Percentiles rank a stretch among this genome's conserved stretches.
Conservation (phyloP, 2,329 filamentous ascomycete genomes). For the Hortaea werneckii region DNA sequence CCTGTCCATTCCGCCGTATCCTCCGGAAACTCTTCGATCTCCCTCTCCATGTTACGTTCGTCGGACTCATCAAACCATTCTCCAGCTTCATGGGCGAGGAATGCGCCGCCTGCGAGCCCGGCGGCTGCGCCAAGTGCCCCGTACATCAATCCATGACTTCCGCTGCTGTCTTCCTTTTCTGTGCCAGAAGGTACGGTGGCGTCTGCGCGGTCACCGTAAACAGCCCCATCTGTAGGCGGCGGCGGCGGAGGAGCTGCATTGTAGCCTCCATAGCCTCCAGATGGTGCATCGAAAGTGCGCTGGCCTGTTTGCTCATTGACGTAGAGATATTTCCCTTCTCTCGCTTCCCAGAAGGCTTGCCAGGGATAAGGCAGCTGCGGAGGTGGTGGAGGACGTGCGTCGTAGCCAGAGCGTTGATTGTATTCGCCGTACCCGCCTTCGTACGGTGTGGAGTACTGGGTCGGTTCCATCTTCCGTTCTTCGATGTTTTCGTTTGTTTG, state of each 20-base stretch:
- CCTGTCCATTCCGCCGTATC: slow-evolving; percentile 36
- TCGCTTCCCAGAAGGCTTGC: slow-evolving; percentile 35
- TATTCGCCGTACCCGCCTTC: slow-evolving; percentile 1
- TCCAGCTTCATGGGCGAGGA: slow-evolving; percentile 37
- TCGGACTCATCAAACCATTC: slow-evolving; percentile 36
- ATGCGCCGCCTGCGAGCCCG: slow-evolving; percentile 34
- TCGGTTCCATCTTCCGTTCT: not conserved
- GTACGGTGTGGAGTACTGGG: slow-evolving; percentile 5
- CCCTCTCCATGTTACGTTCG: slow-evolving; percentile 19
- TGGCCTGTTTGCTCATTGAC: slow-evolving; percentile 39
- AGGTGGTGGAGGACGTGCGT: slow-evolving; percentile 13
- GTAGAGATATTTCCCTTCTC: slow-evolving; percentile 33
- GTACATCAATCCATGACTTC: slow-evolving; percentile 25
- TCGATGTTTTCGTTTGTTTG: not conserved
- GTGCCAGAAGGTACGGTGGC: not conserved
- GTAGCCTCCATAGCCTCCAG: slow-evolving; percentile 5
- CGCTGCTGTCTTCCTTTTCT: slow-evolving; percentile 18
- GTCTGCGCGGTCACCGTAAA: not conserved
- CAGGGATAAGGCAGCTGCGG: slow-evolving; percentile 33
- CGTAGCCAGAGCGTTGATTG: not conserved
- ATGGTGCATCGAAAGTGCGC: slow-evolving; percentile 30
- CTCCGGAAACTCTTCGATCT: slow-evolving; percentile 33
- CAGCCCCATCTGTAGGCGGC: not conserved
- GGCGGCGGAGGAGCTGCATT: not conserved
- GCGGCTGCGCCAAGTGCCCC: slow-evolving; percentile 31